A percentile compares a stretch with the other conserved stretches of the same genome.
phyloP scores from a whole-genome alignment of 2,329 filamentous ascomycete species.

The Corynespora cassiicola region DNA sequence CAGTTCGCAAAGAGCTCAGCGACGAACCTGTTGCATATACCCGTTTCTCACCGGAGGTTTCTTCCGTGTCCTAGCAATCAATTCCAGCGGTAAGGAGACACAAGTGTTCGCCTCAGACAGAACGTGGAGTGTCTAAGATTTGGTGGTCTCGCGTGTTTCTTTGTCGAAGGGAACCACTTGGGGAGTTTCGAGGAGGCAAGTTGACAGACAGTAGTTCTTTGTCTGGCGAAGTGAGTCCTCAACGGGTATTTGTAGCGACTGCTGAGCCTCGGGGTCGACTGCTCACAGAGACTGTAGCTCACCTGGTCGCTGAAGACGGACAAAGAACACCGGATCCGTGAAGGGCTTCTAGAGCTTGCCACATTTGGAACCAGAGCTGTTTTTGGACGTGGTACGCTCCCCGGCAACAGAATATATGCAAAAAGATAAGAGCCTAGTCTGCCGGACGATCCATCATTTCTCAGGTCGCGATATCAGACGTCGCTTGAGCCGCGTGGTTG shows the following conservation, averaged over 20 bases:
- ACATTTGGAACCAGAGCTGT: conserved; percentile 38
- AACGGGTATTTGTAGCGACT: conserved; percentile 48
- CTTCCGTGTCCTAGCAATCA: conserved; percentile 34
- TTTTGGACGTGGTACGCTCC: conserved; percentile 36
- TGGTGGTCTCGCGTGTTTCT: conserved; percentile 39
- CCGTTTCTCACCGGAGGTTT: conserved; percentile 35
- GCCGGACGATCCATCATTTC: conserved; percentile 29
- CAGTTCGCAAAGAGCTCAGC: conserved; percentile 31
- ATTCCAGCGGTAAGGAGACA: conserved; percentile 25
- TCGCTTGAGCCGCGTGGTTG: conserved; percentile 33
- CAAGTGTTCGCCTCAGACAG: conserved; percentile 26
- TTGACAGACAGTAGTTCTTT: conserved; percentile 44
- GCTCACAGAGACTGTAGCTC: conserved; percentile 42
- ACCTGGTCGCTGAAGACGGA: conserved; percentile 46
- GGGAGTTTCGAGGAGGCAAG: conserved; percentile 38
- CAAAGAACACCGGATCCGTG: conserved; percentile 48
- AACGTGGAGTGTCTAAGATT: conserved; percentile 40
- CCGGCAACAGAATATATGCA: conserved; percentile 24
- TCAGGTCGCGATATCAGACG: conserved; percentile 29
- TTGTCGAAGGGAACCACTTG: conserved; percentile 37
- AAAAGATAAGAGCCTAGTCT: conserved; percentile 26
- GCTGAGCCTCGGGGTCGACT: conserved; percentile 37
- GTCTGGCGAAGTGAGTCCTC: conserved; percentile 36
- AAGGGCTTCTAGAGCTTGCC: conserved; percentile 38
- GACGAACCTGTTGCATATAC: conserved; percentile 45